Evolutionary conservation across 805 yeast genomes (phyloP).

Genomic region (Maudiozyma bulderi): DNA sequence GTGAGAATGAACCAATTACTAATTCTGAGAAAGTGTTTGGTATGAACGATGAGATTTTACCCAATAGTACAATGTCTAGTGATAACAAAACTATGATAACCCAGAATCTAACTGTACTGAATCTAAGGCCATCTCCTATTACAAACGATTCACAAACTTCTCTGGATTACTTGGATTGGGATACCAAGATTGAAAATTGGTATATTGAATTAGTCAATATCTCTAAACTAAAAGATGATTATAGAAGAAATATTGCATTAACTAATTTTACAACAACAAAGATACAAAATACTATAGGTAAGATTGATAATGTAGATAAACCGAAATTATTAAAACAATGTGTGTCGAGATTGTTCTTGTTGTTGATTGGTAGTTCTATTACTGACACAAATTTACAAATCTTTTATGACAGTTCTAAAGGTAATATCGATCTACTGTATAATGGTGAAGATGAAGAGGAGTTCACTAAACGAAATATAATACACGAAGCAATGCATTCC

Average conservation of each 20-base stretch:
- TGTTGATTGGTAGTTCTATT: conserved; percentile 56
- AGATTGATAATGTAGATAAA: conserved; percentile 12
- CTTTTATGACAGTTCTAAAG: conserved; percentile 31
- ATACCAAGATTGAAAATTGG: conserved; percentile 27
- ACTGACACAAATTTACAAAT: conserved; percentile 43
- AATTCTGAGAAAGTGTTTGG: too few relatives aligned
- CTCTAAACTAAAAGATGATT: conserved; percentile 24
- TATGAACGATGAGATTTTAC: too few relatives aligned
- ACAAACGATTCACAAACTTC: background rate
- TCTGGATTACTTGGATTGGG: conserved; percentile 4
- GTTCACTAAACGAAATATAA: conserved; percentile 56
- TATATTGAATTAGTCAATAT: conserved; percentile 25
- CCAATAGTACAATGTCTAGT: background rate
- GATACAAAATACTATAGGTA: conserved; percentile 11
- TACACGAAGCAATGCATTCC: conserved; percentile 55
- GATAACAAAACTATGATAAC: background rate
- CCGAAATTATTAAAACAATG: conserved; percentile 16
- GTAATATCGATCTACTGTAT: conserved; percentile 47
- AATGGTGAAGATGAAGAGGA: conserved; percentile 46
- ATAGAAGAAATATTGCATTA: conserved; percentile 16
- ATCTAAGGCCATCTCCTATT: background rate
- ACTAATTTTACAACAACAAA: conserved; percentile 19
- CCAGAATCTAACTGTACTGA: background rate
- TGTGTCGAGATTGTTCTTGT: conserved; percentile 61
- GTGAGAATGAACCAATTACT: background rate